A percentile compares a stretch with the other conserved stretches of the same genome.
phyloP scores from a whole-genome alignment of 176 grass and related monocot genomes.

The Juncus effusus region DNA sequence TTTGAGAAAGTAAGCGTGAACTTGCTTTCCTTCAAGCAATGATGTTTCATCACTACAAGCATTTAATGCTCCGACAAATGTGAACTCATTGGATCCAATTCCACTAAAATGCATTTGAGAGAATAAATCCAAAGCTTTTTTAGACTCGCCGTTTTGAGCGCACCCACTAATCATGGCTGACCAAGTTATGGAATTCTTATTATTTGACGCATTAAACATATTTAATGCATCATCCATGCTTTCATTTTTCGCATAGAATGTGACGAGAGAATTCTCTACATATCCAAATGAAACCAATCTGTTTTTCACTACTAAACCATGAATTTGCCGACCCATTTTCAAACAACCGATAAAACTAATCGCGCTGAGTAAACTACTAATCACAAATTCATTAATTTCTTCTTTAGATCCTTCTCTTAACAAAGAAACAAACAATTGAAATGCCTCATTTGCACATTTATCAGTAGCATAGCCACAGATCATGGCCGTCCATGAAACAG shows the following conservation, averaged over 20 bases:
- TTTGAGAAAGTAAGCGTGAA: conserved; percentile 59
- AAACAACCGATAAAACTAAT: conserved; percentile 46
- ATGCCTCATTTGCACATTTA: conserved; percentile 43
- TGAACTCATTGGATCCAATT: conserved; percentile 56
- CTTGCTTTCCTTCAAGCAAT: conserved; percentile 49
- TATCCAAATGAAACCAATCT: conserved; percentile 43
- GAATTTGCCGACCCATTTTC: conserved; percentile 49
- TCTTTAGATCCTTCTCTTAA: conserved; percentile 24
- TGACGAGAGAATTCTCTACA: conserved; percentile 65
- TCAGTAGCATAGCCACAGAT: conserved; percentile 48
- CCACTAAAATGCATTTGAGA: conserved; percentile 52
- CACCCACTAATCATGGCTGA: conserved; percentile 64
- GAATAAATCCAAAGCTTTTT: conserved; percentile 45
- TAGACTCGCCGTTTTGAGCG: conserved; percentile 54
- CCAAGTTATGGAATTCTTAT: conserved; percentile 74
- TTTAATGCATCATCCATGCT: conserved; percentile 41
- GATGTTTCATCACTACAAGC: conserved; percentile 41
- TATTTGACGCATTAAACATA: conserved; percentile 44
- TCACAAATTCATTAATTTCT: conserved; percentile 52
- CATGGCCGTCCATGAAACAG: conserved; percentile 58
- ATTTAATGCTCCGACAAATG: conserved; percentile 69
- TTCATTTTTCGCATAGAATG: conserved; percentile 60
- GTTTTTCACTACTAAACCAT: conserved; percentile 45
- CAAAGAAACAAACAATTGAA: conserved; percentile 50
- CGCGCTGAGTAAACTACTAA: conserved; percentile 52